Conservation (phyloP, 768 basidiomycete species). For the Suillus bovinus region DNA sequence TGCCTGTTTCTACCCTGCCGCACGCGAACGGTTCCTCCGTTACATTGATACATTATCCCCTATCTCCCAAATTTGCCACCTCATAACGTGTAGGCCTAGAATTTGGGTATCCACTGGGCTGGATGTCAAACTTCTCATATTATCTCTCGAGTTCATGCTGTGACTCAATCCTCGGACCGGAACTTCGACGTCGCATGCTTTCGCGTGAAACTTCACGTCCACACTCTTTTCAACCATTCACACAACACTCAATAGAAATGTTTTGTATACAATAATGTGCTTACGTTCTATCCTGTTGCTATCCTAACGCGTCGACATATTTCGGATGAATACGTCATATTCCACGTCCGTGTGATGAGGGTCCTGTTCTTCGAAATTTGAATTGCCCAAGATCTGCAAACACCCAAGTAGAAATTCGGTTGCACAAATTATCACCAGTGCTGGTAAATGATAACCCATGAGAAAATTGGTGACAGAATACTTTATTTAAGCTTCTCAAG, state of each 20-base stretch:
- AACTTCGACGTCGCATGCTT: neutral
- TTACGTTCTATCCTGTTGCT: neutral
- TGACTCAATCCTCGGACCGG: neutral
- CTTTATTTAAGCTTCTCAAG: neutral
- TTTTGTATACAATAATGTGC: neutral
- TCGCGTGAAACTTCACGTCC: neutral
- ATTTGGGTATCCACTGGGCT: neutral
- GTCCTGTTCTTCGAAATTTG: neutral
- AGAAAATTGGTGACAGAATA: neutral
- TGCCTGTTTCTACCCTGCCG: conserved; percentile 15
- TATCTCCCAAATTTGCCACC: conserved; percentile 9
- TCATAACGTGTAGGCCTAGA: neutral
- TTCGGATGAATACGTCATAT: neutral
- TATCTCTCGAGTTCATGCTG: neutral
- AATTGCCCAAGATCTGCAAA: neutral
- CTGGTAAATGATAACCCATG: neutral
- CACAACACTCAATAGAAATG: neutral
- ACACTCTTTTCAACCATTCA: neutral
- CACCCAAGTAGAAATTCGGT: neutral
- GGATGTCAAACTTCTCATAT: neutral
- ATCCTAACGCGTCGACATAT: neutral
- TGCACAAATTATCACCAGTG: neutral
- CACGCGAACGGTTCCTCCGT: conserved; percentile 7
- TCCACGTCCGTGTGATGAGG: neutral
- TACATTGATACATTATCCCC: conserved; percentile 11